phyloP scores from a whole-genome alignment of 371 early-diverging fungal species.

The Mortierella sp. region DNA sequence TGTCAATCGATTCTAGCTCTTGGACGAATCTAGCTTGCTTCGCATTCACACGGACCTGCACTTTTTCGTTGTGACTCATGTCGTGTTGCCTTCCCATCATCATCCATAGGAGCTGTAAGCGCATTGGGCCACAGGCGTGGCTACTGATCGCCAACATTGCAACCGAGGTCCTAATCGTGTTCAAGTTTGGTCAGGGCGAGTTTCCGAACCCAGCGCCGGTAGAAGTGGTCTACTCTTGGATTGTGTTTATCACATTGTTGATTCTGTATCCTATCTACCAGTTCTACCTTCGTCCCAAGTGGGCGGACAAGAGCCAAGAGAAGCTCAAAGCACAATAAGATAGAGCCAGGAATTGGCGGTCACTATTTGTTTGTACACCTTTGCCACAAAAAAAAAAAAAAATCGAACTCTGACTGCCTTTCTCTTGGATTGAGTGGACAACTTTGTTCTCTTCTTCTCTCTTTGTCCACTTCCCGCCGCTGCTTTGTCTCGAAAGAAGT shows the following conservation, averaged over 20 bases:
- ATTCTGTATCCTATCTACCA: constrained; percentile 79
- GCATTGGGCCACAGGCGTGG: constrained; percentile 93
- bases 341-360: constrained; percentile 8
- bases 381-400: constrained; percentile 17
- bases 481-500: too few relatives aligned
- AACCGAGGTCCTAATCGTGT: constrained; percentile 88
- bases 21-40: not conserved
- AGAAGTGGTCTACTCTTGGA: constrained; percentile 84
- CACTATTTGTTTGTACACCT: not conserved
- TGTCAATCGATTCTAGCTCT: too few relatives aligned
- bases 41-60: not conserved
- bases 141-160: constrained; percentile 85
- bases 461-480: too few relatives aligned
- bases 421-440: too few relatives aligned
- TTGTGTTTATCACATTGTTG: constrained; percentile 63
- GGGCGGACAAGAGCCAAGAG: constrained; percentile 7
- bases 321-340: constrained; percentile 24
- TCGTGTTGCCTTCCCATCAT: too few relatives aligned
- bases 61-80: not conserved
- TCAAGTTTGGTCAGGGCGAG: constrained; percentile 91
- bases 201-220: constrained; percentile 84
- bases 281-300: constrained; percentile 58
- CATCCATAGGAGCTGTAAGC: constrained; percentile 64
- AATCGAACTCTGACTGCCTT: not conserved
- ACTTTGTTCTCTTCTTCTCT: too few relatives aligned